A percentile compares a stretch with the other conserved stretches of the same genome.
phyloP scores from a whole-genome alignment of 116 monocot species.

The Papilionanthe hybrid region DNA sequence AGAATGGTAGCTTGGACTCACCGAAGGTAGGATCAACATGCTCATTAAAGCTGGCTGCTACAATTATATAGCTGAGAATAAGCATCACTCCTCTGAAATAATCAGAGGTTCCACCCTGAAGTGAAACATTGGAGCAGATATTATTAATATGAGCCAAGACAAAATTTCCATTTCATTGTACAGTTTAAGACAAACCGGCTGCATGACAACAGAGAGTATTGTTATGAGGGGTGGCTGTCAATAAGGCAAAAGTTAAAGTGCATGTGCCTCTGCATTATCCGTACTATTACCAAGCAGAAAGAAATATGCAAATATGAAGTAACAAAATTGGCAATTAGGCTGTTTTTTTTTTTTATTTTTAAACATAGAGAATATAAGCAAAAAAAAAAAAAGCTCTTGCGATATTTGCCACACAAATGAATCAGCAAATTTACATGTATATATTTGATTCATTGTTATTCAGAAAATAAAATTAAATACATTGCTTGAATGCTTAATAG shows the following conservation, averaged over 20 bases:
- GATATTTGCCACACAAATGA: neutral
- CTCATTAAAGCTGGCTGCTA: constrained; percentile 81
- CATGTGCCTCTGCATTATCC: constrained; percentile 66
- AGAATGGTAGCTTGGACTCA: neutral
- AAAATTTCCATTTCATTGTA: neutral
- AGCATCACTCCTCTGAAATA: constrained; percentile 88
- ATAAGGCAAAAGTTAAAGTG: constrained; percentile 78
- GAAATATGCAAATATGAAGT: constrained; percentile 46
- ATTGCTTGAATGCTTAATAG: neutral
- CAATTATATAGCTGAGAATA: constrained; percentile 76
- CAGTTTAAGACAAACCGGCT: constrained; percentile 34
- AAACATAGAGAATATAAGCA: neutral
- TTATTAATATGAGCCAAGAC: neutral
- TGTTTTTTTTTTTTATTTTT: no score
- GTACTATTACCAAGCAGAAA: constrained; percentile 57
- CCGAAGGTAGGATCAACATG: constrained; percentile 53
- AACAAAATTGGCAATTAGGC: neutral
- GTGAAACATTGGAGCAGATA: neutral
- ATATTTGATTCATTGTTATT: neutral
- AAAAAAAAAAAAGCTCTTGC: no score
- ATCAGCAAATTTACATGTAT: neutral
- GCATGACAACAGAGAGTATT: constrained; percentile 63
- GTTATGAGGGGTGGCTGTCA: constrained; percentile 72
- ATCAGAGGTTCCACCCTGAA: constrained; percentile 78
- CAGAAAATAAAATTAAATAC: neutral